These are phyloP conservation scores for Colletotrichum destructivum DNA, from an alignment of 2,329 filamentous ascomycete genomes.

Conservation along the genomic window DNA sequence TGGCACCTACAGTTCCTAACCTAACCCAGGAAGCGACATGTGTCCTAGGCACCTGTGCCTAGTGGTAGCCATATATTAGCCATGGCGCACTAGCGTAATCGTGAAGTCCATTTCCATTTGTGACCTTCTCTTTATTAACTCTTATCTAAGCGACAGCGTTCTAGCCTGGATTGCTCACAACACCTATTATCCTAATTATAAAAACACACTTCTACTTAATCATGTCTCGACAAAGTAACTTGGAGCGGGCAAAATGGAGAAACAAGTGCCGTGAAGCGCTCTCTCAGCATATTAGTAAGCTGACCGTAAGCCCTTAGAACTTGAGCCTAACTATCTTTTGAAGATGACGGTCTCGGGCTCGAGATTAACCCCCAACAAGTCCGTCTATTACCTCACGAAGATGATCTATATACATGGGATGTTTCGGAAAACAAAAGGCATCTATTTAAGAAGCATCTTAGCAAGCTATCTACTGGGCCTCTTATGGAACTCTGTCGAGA, in stretches of 20 bases:
- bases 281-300: slow-evolving; percentile 4
- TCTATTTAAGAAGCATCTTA: slow-evolving; percentile 4
- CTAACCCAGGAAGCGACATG: too few relatives aligned
- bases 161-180: not conserved
- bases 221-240: not conserved
- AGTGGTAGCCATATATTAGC: too few relatives aligned
- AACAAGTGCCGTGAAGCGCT: not conserved
- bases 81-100: too few relatives aligned
- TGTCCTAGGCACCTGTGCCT: too few relatives aligned
- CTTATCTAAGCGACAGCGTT: too few relatives aligned
- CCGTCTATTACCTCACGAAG: not conserved
- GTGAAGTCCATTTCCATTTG: too few relatives aligned
- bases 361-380: not conserved
- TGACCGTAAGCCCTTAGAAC: too few relatives aligned
- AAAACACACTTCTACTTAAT: too few relatives aligned
- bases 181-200: not conserved
- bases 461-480: slow-evolving; percentile 1
- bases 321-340: not conserved
- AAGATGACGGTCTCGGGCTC: not conserved
- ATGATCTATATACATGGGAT: not conserved
- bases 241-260: not conserved
- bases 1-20: too few relatives aligned
- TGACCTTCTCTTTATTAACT: too few relatives aligned
- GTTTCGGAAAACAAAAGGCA: not conserved
- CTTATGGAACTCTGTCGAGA: not conserved